Percentiles rank a stretch among this genome's conserved stretches.
Evolutionary conservation across 176 grass and related monocot genomes (phyloP).

Genomic region (Oryza punctata): DNA sequence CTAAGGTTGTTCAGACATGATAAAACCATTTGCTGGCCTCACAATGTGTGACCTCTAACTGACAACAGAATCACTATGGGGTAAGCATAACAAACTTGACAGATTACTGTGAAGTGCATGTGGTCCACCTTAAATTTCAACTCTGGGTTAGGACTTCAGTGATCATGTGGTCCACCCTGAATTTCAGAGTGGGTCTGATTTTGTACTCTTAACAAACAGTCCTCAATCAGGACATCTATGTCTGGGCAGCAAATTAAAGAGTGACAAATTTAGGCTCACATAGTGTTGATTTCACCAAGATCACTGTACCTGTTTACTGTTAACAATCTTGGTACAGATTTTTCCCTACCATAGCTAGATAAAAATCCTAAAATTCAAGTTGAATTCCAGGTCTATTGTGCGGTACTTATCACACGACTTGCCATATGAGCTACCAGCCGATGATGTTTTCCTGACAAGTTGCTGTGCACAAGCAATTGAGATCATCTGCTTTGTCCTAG

Average conservation of each 20-base stretch:
- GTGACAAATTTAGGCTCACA: not conserved
- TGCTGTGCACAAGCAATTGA: conserved; percentile 66
- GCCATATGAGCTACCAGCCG: conserved; percentile 43
- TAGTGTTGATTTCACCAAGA: not conserved
- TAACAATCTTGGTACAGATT: not conserved
- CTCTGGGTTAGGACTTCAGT: not conserved
- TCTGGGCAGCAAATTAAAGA: not conserved
- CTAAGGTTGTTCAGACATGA: not conserved
- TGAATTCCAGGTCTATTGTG: conserved; percentile 53
- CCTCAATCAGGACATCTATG: not conserved
- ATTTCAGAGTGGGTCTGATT: not conserved
- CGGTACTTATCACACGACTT: conserved; percentile 49
- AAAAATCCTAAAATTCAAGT: not conserved
- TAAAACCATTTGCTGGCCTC: no score
- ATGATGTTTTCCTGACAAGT: conserved; percentile 61
- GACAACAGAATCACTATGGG: no score
- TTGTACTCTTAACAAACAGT: not conserved
- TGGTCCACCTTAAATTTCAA: no score
- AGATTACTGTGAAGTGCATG: no score
- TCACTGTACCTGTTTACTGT: not conserved
- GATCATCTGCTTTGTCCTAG: conserved; percentile 52
- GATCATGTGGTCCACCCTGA: not conserved
- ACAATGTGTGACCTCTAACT: no score
- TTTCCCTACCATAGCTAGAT: not conserved
- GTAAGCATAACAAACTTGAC: no score